These are phyloP conservation scores for Quercus bicolor DNA, from an alignment of 306 rosid species.

Conservation along the genomic window DNA sequence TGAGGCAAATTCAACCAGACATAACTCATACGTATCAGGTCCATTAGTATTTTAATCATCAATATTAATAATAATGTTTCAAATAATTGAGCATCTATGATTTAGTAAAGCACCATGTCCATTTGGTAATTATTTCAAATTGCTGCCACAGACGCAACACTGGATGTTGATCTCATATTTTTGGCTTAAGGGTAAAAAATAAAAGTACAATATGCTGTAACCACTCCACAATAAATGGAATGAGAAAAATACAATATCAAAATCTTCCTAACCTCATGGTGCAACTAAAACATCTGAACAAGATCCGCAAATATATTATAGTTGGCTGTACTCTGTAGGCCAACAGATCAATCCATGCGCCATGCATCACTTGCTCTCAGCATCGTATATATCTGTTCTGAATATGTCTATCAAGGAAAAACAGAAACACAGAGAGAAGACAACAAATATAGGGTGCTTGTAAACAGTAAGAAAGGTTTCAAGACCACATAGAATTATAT, in stretches of 20 bases:
- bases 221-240: constrained; percentile 15
- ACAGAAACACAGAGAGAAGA: constrained; percentile 3
- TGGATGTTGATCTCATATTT: constrained; percentile 19
- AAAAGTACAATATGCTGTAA: constrained; percentile 12
- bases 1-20: not conserved
- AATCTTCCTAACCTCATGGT: constrained; percentile 21
- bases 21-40: not conserved
- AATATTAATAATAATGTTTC: not conserved
- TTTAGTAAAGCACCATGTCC: constrained; percentile 18
- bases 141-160: constrained; percentile 11
- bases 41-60: not conserved
- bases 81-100: not conserved
- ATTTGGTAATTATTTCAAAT: constrained; percentile 16
- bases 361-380: constrained; percentile 64
- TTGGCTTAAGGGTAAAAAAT: not conserved
- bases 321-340: constrained; percentile 8
- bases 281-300: constrained; percentile 25
- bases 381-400: constrained; percentile 71
- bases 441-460: not conserved
- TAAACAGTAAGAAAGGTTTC: not conserved
- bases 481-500: not conserved
- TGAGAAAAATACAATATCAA: constrained; percentile 20
- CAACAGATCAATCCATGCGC: constrained; percentile 18
- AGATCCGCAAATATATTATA: constrained; percentile 9
- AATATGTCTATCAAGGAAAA: constrained; percentile 39